Percentiles rank a stretch among this genome's conserved stretches.
These are phyloP conservation scores for Diutina neorugosa DNA, from an alignment of 1,139 yeast species.

Conservation along the genomic window DNA sequence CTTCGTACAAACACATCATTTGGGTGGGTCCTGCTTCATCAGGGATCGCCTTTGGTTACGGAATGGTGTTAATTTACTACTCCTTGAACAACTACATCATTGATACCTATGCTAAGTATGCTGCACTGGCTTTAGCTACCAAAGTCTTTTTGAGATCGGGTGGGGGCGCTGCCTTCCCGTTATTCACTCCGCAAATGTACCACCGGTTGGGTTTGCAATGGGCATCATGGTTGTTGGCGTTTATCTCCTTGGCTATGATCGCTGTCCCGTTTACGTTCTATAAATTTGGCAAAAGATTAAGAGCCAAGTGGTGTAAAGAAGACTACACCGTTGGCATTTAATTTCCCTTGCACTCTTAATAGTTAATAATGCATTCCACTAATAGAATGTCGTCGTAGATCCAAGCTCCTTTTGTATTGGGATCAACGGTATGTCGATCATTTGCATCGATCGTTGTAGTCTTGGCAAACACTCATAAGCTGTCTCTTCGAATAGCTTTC, in stretches of 20 bases:
- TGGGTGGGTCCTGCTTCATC: slow-evolving; percentile 96
- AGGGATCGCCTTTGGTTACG: slow-evolving; percentile 82
- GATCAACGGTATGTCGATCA: no score
- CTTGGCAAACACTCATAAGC: no score
- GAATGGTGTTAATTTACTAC: slow-evolving; percentile 83
- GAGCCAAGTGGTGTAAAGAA: slow-evolving; percentile 56
- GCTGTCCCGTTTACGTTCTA: slow-evolving; percentile 72
- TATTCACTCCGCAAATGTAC: slow-evolving; percentile 79
- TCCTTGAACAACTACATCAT: slow-evolving; percentile 82
- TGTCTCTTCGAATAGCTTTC: no score
- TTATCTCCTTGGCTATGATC: slow-evolving; percentile 73
- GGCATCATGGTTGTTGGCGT: slow-evolving; percentile 80
- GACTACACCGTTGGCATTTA: slow-evolving; percentile 26
- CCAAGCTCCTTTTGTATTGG: no score
- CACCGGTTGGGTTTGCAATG: slow-evolving; percentile 60
- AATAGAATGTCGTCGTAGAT: no score
- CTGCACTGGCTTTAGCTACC: slow-evolving; percentile 87
- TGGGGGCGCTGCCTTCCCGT: slow-evolving; percentile 87
- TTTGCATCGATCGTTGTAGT: not conserved
- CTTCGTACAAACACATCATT: slow-evolving; percentile 63
- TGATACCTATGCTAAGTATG: slow-evolving; percentile 75
- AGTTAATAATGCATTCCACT: not conserved
- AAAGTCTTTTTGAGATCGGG: slow-evolving; percentile 80
- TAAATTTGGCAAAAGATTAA: slow-evolving; percentile 50
- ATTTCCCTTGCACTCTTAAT: not conserved